These are phyloP conservation scores for Neurospora sp. DNA, from an alignment of 495 filamentous ascomycete species.

Conservation along the genomic window DNA sequence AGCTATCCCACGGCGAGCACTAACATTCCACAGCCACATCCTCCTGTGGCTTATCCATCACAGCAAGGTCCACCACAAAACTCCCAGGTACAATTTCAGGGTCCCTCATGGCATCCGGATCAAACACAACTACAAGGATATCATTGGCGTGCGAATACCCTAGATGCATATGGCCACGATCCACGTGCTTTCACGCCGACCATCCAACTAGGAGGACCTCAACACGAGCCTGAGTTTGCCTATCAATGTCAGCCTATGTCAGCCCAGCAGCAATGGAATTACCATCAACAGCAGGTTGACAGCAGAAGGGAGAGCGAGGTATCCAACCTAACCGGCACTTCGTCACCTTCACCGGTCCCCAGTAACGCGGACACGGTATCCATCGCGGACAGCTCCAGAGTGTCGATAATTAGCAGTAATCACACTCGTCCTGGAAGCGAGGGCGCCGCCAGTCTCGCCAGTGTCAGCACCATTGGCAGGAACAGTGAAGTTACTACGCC, in stretches of 20 bases:
- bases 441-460: background rate
- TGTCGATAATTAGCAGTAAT: background rate
- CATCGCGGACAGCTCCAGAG: background rate
- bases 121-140: background rate
- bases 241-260: background rate
- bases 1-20: background rate
- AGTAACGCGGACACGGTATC: background rate
- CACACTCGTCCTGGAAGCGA: background rate
- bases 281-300: background rate
- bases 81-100: background rate
- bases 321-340: background rate
- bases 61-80: background rate
- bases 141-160: background rate
- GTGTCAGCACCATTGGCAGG: background rate
- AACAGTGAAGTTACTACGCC: background rate
- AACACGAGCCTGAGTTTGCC: background rate
- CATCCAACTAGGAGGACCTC: background rate
- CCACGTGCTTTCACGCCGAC: background rate
- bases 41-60: background rate
- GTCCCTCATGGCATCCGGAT: background rate
- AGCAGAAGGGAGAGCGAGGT: background rate
- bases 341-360: background rate
- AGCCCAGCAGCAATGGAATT: background rate
- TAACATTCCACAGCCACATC: background rate
- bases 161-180: background rate